A percentile compares a stretch with the other conserved stretches of the same genome.
These are phyloP conservation scores for Phalaenopsis equestris DNA, from an alignment of 106 monocot genomes.

Conservation along the genomic window DNA sequence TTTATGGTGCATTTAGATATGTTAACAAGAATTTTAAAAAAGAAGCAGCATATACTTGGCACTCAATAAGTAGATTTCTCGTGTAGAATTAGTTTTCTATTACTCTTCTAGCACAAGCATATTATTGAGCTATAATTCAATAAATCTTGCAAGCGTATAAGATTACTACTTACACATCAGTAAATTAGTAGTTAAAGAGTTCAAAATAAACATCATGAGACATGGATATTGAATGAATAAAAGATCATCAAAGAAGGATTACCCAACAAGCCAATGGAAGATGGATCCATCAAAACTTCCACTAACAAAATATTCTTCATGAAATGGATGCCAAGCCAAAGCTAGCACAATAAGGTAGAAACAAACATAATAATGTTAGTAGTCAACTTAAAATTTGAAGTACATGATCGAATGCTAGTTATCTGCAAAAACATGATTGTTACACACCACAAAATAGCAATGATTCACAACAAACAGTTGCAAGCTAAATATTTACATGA, in stretches of 20 bases:
- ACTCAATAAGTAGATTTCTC: not conserved
- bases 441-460: not conserved
- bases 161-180: not conserved
- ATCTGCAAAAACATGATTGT: not conserved
- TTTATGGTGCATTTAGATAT: not conserved
- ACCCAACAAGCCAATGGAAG: constrained; percentile 99
- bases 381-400: not conserved
- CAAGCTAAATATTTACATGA: not conserved
- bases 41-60: not conserved
- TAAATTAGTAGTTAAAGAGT: not conserved
- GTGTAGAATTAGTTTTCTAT: not conserved
- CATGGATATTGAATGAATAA: not conserved
- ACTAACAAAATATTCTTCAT: constrained; percentile 99
- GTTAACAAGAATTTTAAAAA: not conserved
- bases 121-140: not conserved
- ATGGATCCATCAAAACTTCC: constrained; percentile 98
- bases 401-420: not conserved
- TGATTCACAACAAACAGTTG: not conserved
- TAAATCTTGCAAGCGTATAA: not conserved
- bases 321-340: constrained; percentile 99
- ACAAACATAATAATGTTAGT: not conserved
- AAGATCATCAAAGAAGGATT: constrained; percentile 12
- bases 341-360: constrained; percentile 36
- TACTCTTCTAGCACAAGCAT: not conserved
- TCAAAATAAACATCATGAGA: not conserved